Percentiles rank a stretch among this genome's conserved stretches.
phyloP scores from a whole-genome alignment of 495 filamentous ascomycete species.

The Echria macrotheca region DNA sequence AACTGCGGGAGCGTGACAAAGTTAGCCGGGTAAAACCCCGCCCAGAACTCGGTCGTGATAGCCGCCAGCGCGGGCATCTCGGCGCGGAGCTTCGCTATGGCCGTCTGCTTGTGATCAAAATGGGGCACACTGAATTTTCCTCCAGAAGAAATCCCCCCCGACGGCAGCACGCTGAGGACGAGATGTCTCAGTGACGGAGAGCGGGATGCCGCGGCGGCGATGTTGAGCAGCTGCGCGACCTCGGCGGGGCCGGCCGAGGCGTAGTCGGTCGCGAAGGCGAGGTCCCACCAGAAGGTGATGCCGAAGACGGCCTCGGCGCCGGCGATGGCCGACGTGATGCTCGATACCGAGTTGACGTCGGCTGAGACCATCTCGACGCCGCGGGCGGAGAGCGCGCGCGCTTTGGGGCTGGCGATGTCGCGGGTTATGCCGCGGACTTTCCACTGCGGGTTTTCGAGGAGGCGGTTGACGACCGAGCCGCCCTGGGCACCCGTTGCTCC shows the following conservation, averaged over 20 bases:
- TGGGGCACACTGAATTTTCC: constrained; percentile 13
- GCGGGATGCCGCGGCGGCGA: neutral
- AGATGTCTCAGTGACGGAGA: constrained; percentile 7
- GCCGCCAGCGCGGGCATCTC: constrained; percentile 8
- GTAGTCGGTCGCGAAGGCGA: neutral
- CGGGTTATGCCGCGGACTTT: constrained; percentile 4
- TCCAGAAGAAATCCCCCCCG: neutral
- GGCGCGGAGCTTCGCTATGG: constrained; percentile 2
- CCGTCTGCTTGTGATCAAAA: constrained; percentile 11
- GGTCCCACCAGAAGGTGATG: constrained; percentile 3
- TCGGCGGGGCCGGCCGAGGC: constrained; percentile 9
- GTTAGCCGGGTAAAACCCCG: constrained; percentile 10
- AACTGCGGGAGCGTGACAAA: neutral
- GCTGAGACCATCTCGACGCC: constrained; percentile 4
- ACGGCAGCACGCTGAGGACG: constrained; percentile 10
- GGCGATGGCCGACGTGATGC: neutral
- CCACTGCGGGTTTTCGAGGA: constrained; percentile 1
- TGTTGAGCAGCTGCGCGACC: constrained; percentile 7
- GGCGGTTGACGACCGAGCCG: neutral
- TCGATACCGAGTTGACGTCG: neutral
- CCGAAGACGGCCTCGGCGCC: neutral
- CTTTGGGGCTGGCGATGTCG: neutral
- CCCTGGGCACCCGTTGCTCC: constrained; percentile 2
- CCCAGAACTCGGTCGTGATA: constrained; percentile 13
- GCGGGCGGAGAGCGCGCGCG: constrained; percentile 14